A percentile compares a stretch with the other conserved stretches of the same genome.
phyloP scores from a whole-genome alignment of 495 filamentous ascomycete genomes.

The Eremomyces bilateralis region DNA sequence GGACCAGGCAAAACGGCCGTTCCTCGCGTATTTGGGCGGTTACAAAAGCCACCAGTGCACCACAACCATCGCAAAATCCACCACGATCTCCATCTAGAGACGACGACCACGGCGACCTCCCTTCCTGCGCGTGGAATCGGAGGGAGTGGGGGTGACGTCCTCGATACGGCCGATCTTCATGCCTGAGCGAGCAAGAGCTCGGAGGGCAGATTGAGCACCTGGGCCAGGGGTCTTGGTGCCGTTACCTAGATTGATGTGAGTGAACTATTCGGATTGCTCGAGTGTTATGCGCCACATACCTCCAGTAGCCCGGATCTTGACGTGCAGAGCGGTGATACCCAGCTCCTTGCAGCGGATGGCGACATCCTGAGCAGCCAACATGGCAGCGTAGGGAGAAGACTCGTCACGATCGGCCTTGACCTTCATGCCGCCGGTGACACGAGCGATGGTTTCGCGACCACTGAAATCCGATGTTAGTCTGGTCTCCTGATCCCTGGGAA shows the following conservation, averaged over 20 bases:
- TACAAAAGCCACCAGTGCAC: slow-evolving; percentile 9
- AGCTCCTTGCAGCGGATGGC: slow-evolving; percentile 97
- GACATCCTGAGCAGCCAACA: slow-evolving; percentile 96
- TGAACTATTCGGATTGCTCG: neutral
- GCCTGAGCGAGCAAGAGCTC: slow-evolving; percentile 89
- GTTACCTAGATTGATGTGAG: slow-evolving; percentile 38
- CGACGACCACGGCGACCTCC: slow-evolving; percentile 99
- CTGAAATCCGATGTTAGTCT: slow-evolving; percentile 50
- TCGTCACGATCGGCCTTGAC: slow-evolving; percentile 99
- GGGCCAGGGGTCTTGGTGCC: slow-evolving; percentile 98
- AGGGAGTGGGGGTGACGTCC: slow-evolving; percentile 97
- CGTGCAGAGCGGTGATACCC: slow-evolving; percentile 95
- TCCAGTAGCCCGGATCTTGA: slow-evolving; percentile 99
- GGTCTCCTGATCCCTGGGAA: slow-evolving; percentile 23
- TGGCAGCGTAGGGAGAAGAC: slow-evolving; percentile 97
- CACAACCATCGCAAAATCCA: slow-evolving; percentile 15
- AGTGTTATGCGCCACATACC: slow-evolving; percentile 28
- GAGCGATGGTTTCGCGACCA: slow-evolving; percentile 98
- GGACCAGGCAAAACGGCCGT: slow-evolving; percentile 47
- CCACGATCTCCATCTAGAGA: slow-evolving; percentile 41
- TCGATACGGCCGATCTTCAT: slow-evolving; percentile 99
- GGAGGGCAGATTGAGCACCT: slow-evolving; percentile 95
- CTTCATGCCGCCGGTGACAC: slow-evolving; percentile 99
- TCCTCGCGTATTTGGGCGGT: slow-evolving; percentile 46
- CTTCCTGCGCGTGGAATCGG: slow-evolving; percentile 97